Evolutionary conservation across 129 eudicot genomes (phyloP), one percentile per base, ranked within the genome.

Genomic region (Mikania micrantha): DNA sequence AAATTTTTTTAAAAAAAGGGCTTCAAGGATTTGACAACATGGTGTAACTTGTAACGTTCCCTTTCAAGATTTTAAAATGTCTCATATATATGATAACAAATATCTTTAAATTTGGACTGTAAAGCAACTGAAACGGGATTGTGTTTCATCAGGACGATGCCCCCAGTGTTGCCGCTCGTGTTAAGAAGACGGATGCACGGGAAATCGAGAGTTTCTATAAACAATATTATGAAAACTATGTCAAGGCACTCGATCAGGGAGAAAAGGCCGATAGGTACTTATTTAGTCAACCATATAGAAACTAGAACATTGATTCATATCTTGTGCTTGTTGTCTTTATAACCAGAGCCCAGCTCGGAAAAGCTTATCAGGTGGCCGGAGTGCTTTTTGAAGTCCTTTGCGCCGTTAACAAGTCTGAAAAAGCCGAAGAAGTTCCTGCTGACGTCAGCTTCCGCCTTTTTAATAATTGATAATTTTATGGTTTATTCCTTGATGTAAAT

Each of bases 351-450:
- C 87, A 81, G 64, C 83, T 88, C 19, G 96, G 87, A 35, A 88
- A 88, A 74, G 96, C 96, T 67, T 88, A 88, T 60, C 93, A 83
- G 71, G 85, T 88, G 49, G 96, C 93, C 3, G 96, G 87, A 44
- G 93, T 85, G 35, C 87, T 88, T 60, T 85, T 88, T 74, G 92
- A 85, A 77, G 96, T 88, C 20, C 89, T 88, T 21, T 88, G 93
- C 67, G 86, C 96, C 25, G 93, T 88, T 82, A 85, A 80, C 74
- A 88, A 85, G 83, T 65, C 91, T 65, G 92, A 88, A 63, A 80
- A 85, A 79, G 92, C 80, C 42, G 93, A 88, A 64, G 96, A 88
- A 85, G 92, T 88, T 74, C 85, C 92, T 13, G 87, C 96, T 15
- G 90, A 88, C 82, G 96, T 85, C 36, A 68, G 73, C 52, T 68